Conservation (phyloP, 768 basidiomycete species). For the Botryobasidium botryosum region DNA sequence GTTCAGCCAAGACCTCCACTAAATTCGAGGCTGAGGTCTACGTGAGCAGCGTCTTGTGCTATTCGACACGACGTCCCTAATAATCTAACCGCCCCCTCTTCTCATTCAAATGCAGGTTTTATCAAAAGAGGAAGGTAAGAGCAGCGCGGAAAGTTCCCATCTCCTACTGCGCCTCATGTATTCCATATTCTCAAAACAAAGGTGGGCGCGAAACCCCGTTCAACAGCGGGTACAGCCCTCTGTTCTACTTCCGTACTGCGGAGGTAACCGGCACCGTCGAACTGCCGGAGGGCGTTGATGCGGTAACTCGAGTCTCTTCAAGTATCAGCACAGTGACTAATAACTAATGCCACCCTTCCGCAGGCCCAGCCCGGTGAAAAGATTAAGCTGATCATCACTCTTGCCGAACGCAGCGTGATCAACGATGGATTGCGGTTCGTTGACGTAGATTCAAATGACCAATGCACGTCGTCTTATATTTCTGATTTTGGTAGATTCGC, state of each 20-base stretch:
- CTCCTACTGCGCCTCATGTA: too few relatives aligned
- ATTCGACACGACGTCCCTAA: too few relatives aligned
- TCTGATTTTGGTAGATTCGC: slow-evolving; percentile 42
- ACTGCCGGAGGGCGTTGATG: slow-evolving; percentile 75
- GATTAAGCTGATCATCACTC: slow-evolving; percentile 74
- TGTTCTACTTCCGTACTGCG: slow-evolving; percentile 89
- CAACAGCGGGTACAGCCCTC: slow-evolving; percentile 86
- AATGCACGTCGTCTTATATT: background rate
- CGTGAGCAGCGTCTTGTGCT: slow-evolving; percentile 28
- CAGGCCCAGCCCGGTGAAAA: slow-evolving; percentile 97
- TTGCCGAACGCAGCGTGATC: slow-evolving; percentile 72
- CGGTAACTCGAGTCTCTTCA: slow-evolving; percentile 20
- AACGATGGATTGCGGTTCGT: slow-evolving; percentile 66
- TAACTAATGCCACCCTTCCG: slow-evolving; percentile 1
- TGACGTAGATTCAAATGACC: slow-evolving; percentile 6
- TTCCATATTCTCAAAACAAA: slow-evolving; percentile 24
- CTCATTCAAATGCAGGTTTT: too few relatives aligned
- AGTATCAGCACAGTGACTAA: too few relatives aligned
- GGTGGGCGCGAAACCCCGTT: slow-evolving; percentile 82
- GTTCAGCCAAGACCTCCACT: slow-evolving; percentile 84
- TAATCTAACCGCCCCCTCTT: too few relatives aligned
- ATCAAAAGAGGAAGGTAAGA: too few relatives aligned
- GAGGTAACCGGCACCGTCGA: slow-evolving; percentile 74
- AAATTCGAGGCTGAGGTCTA: slow-evolving; percentile 92
- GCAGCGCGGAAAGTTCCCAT: too few relatives aligned